A percentile compares a stretch with the other conserved stretches of the same genome.
Evolutionary conservation across 2,329 filamentous ascomycete genomes (phyloP).

Genomic region (Alternaria consortialis): DNA sequence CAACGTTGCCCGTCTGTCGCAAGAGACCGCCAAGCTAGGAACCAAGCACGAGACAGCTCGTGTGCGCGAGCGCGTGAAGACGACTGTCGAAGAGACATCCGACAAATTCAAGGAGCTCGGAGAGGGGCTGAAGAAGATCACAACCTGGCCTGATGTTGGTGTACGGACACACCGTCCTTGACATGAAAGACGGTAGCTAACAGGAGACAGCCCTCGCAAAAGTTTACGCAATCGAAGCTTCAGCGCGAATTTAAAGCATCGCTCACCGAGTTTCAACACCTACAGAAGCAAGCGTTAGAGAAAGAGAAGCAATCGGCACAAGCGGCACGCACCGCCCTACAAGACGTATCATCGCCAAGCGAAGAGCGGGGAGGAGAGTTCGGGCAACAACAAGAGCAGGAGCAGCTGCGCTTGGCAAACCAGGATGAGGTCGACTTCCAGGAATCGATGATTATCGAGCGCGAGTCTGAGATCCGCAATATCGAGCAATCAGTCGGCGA

Average conservation of each 20-base stretch:
- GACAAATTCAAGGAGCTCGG: slow-evolving; percentile 89
- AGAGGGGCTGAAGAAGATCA: slow-evolving; percentile 91
- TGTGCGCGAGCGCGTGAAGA: slow-evolving; percentile 88
- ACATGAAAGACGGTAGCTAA: slow-evolving; percentile 21
- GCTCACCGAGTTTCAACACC: slow-evolving; percentile 86
- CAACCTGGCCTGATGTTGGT: slow-evolving; percentile 75
- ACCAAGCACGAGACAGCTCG: slow-evolving; percentile 91
- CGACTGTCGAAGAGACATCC: slow-evolving; percentile 84
- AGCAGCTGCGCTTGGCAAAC: slow-evolving; percentile 81
- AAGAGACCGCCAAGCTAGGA: slow-evolving; percentile 84
- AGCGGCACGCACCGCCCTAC: slow-evolving; percentile 81
- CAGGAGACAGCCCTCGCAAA: slow-evolving; percentile 79
- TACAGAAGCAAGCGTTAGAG: slow-evolving; percentile 90
- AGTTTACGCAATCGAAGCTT: slow-evolving; percentile 94
- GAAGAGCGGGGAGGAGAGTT: slow-evolving; percentile 50
- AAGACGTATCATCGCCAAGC: slow-evolving; percentile 61
- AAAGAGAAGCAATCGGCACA: slow-evolving; percentile 88
- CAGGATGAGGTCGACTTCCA: slow-evolving; percentile 98
- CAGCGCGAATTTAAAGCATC: slow-evolving; percentile 91
- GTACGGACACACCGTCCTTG: slow-evolving; percentile 64
- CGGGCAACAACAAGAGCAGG: slow-evolving; percentile 65
- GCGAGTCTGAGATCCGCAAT: slow-evolving; percentile 94
- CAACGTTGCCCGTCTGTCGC: slow-evolving; percentile 84
- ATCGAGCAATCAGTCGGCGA: slow-evolving; percentile 97
- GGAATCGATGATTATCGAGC: slow-evolving; percentile 92